Base-by-base conservation (phyloP, 352 stramenopile genomes). In the Globisporangium apiculatum region DNA sequence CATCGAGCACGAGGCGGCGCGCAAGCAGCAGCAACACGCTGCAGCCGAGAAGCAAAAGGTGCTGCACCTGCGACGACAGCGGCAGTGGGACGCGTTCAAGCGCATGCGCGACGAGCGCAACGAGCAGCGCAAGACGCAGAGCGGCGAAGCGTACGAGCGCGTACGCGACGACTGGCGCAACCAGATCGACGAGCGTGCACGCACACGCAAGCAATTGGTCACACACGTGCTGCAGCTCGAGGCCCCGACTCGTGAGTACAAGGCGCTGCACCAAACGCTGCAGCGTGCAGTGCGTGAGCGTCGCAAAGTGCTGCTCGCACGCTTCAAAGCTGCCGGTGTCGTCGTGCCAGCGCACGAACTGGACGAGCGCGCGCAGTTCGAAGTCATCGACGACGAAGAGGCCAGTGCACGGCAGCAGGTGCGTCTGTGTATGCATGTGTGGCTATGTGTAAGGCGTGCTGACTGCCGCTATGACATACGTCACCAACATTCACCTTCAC, bases 1-100 rank as follows among this genome's bases (percentile, higher is more conserved):
- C 1, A 68, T 85, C 42, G 75, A 82, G 9, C 51, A 60, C 5
- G 66, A 82, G 10, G 72, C 42, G 9, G 2, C n/a, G 42, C 42
- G 73, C 48, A 74, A 72, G 41, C 61, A 72, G 35, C 68, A 73
- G 24, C 62, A 67, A 18, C 76, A 89, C 42, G 81, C 89, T 40
- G 69, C 49, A 6, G 37, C 71, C 1, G 76, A 91, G 55, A 91
- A 89, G 45, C 64, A 78, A 17, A 88, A 87, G 47, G 72, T 87
- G 24, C 49, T 86, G 11, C 73, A 62, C n/a, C 56, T 77, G 47
- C 64, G 68, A 15, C 73, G 81, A 0, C 73, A 87, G 50, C 75
- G 79, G 1, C 65, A 83, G 51, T 88, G 81, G 79, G 75, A 86
- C 8, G 66, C 64, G 11, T 86, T 88, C 41, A 77, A 84, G 51